Base-by-base conservation (phyloP, 2,329 filamentous ascomycete genomes). In the Neocatenulostroma microsporum region DNA sequence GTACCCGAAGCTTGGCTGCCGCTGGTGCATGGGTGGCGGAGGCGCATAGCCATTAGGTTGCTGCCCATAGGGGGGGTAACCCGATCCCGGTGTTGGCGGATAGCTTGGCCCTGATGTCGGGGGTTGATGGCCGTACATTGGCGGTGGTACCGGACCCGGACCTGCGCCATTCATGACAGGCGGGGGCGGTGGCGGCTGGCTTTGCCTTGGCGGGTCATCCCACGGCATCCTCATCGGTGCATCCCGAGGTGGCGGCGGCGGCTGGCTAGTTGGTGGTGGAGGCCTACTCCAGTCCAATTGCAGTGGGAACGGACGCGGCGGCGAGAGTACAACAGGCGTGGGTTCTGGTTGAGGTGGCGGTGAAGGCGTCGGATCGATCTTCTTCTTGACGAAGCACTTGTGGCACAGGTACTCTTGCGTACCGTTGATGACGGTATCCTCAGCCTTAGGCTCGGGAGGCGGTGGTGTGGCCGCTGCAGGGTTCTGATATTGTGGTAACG, bases 371-470 rank as follows among this genome's bases (percentile, higher is more conserved):
- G 53, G 54, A 34, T 55, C 57, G 33, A 65, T 54, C 41, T 63
- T 56, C 44, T 60, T 63, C 50, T 63, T 64, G 56, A 66, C 62
- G 45, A 69, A 64, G 42, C 67, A 70, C 41, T 67, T 69, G 46
- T 69, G 64, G 41, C 67, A 70, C n/a, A 67, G 45, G 34, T 62
- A 68, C 5, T 49, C 50, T 21, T 43, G 41, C 15, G 39, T 45
- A 23, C 10, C 32, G 30, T 40, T 41, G 21, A 34, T 30, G 6
- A 15, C 15, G 4, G 36, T 14, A 26, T 38, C 43, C 5, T 31
- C 28, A 19, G 39, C 41, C 10, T 41, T 30, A 15, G 36, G 30
- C 17, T 47, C 42, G 25, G 39, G 29, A 19, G 43, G 39, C 29
- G 35, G 33, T 19, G 50, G 33, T 9, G 34, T 9, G 9, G 21